Evolutionary conservation across 1,284 basidiomycete species (phyloP).

Genomic region (Papiliotrema laurentii): DNA sequence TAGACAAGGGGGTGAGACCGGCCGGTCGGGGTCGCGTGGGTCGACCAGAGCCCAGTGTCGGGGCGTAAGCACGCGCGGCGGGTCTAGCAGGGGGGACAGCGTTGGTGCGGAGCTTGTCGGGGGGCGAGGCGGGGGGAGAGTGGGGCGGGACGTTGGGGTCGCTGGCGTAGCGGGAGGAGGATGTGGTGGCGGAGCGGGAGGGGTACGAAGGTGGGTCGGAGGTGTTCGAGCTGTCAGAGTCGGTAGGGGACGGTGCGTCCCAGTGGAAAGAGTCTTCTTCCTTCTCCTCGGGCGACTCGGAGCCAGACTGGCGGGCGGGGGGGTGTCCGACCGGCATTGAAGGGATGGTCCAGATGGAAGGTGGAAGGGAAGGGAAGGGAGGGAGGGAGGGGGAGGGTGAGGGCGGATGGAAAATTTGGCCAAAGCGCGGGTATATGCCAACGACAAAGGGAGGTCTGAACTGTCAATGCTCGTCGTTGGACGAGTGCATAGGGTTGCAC

Average conservation of each 20-base stretch:
- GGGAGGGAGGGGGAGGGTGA: no score
- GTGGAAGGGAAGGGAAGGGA: not conserved
- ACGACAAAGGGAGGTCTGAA: no score
- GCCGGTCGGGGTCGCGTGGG: slow-evolving; percentile 12
- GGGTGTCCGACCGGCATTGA: not conserved
- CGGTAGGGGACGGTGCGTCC: slow-evolving; percentile 2
- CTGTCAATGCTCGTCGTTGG: no score
- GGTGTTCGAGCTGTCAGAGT: slow-evolving; percentile 3
- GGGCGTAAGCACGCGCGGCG: no score
- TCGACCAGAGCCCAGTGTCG: no score
- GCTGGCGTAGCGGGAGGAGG: not conserved
- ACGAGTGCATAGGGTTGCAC: no score
- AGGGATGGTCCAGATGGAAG: no score
- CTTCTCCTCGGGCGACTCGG: not conserved
- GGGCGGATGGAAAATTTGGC: no score
- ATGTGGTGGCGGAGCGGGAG: not conserved
- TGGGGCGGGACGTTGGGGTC: no score
- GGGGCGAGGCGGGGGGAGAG: not conserved
- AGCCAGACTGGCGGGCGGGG: not conserved
- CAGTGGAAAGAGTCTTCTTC: not conserved
- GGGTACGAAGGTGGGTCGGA: slow-evolving; percentile 1
- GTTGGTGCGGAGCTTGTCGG: not conserved
- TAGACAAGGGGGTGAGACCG: slow-evolving; percentile 11
- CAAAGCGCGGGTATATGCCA: no score
- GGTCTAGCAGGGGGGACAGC: slow-evolving; percentile 1